Conservation (phyloP, 169 alveolate genomes). For the Amoebophrya sp. region DNA sequence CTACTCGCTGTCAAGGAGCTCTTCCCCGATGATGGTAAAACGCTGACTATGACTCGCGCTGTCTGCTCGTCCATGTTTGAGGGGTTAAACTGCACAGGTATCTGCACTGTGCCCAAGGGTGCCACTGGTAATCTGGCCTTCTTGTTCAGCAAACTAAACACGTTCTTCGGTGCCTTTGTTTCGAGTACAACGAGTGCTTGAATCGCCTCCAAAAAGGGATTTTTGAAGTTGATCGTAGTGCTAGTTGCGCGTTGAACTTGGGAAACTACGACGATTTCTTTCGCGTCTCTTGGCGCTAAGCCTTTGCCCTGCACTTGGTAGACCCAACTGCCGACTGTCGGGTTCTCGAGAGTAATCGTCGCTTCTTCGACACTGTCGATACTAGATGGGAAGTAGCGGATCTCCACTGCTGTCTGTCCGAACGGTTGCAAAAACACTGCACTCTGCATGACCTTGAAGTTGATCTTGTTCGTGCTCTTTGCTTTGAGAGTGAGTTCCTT, state of each 20-base stretch:
- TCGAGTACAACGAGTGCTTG: constrained; percentile 64
- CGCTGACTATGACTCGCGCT: constrained; percentile 61
- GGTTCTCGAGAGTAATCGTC: constrained; percentile 57
- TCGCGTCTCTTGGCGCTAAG: constrained; percentile 68
- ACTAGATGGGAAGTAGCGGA: constrained; percentile 69
- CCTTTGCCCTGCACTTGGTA: constrained; percentile 71
- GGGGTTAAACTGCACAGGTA: constrained; percentile 57
- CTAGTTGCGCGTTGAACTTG: constrained; percentile 51
- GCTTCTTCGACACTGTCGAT: constrained; percentile 61
- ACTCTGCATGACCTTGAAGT: constrained; percentile 67
- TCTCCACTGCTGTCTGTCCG: constrained; percentile 59
- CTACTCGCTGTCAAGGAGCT: background rate
- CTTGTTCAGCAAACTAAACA: constrained; percentile 58
- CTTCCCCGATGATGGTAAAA: background rate
- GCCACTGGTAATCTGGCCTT: constrained; percentile 62
- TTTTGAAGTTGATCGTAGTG: constrained; percentile 60
- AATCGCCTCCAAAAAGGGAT: constrained; percentile 79
- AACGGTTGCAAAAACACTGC: constrained; percentile 62
- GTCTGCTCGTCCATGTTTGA: constrained; percentile 60
- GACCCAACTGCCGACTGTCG: constrained; percentile 71
- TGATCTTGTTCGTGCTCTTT: constrained; percentile 61
- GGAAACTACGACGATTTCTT: constrained; percentile 53
- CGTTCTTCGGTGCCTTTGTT: constrained; percentile 54
- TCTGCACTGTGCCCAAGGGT: constrained; percentile 58
- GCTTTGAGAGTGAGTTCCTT: constrained; percentile 61